Evolutionary conservation across 2,329 filamentous ascomycete genomes (phyloP).

Genomic region (Bipolaris bicolor): DNA sequence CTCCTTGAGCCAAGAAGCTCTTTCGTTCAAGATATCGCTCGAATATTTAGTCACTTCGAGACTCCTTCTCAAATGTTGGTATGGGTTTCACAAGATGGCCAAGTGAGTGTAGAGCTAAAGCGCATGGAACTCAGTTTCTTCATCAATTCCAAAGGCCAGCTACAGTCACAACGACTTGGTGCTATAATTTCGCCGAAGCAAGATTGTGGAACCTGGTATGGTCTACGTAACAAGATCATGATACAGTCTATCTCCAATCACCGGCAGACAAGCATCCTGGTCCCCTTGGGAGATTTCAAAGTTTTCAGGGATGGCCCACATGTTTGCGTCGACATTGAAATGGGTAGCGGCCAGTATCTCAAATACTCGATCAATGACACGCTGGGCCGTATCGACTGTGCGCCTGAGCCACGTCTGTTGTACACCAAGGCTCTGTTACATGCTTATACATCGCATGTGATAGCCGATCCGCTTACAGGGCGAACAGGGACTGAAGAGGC

Average conservation of each 20-base stretch:
- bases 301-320: conserved; percentile 47
- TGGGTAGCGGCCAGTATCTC: conserved; percentile 50
- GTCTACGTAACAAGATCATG: conserved; percentile 64
- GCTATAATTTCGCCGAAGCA: conserved; percentile 60
- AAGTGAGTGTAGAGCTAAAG: conserved; percentile 58
- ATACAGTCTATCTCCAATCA: conserved; percentile 55
- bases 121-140: conserved; percentile 61
- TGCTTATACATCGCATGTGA: conserved; percentile 63
- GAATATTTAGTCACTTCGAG: conserved; percentile 61
- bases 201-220: conserved; percentile 65
- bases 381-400: conserved; percentile 63
- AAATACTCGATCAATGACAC: conserved; percentile 61
- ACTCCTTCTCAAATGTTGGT: conserved; percentile 52
- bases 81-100: conserved; percentile 49
- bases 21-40: conserved; percentile 49
- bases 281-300: conserved; percentile 55
- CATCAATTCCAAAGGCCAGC: conserved; percentile 53
- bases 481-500: conserved; percentile 68
- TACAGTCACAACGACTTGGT: conserved; percentile 59
- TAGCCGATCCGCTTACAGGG: conserved; percentile 64
- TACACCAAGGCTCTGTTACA: conserved; percentile 66
- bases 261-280: conserved; percentile 58
- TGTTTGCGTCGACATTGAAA: conserved; percentile 50
- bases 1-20: conserved; percentile 59
- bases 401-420: conserved; percentile 61